Evolutionary conservation across 768 basidiomycete species (phyloP).

Genomic region (Trametes coccinea): DNA sequence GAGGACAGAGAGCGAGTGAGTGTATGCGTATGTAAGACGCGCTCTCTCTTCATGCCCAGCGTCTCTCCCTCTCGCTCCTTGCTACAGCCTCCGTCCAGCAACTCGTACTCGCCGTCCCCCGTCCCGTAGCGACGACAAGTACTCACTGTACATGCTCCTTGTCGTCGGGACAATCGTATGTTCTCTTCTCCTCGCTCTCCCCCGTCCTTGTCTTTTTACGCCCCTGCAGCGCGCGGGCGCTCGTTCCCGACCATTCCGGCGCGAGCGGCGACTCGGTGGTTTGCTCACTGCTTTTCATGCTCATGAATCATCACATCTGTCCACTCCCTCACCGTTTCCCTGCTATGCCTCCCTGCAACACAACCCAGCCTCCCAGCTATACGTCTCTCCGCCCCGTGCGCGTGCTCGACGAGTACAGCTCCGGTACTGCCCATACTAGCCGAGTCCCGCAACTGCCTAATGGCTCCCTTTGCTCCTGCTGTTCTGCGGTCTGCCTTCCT

Average conservation of each 20-base stretch:
- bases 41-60: constrained; percentile 7
- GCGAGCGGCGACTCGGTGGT: not conserved
- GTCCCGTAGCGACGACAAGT: not conserved
- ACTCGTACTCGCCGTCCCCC: not conserved
- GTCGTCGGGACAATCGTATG: not conserved
- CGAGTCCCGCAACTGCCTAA: too few species aligned
- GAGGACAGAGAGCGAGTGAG: constrained; percentile 2
- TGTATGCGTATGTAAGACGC: constrained; percentile 16
- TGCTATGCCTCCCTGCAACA: not conserved
- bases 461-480: too few species aligned
- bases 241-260: constrained; percentile 1
- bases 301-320: constrained; percentile 14
- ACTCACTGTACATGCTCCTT: not conserved
- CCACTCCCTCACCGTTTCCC: not conserved
- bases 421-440: too few species aligned
- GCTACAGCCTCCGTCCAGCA: constrained; percentile 14
- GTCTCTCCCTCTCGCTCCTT: constrained; percentile 14
- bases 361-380: not conserved
- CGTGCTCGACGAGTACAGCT: too few species aligned
- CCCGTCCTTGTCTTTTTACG: not conserved
- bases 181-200: not conserved
- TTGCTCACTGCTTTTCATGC: not conserved
- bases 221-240: not conserved
- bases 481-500: too few species aligned
- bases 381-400: too few species aligned